Conservation (phyloP, 768 basidiomycete species). For the Phlegmacium glaucopus region DNA sequence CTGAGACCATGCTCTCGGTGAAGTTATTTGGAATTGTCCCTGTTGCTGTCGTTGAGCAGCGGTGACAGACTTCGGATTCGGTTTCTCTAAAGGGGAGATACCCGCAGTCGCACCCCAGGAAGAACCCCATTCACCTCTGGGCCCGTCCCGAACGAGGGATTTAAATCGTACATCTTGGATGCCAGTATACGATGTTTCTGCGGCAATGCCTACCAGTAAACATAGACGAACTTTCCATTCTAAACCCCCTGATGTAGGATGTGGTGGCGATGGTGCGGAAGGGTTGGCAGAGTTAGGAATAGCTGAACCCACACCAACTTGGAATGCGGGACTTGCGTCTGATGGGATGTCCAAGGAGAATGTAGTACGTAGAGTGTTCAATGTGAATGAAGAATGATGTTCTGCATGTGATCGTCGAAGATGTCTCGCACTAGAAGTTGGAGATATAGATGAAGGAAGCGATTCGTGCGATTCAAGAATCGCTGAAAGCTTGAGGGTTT, state of each 20-base stretch:
- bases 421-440: conserved; percentile 44
- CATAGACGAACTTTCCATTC: conserved; percentile 89
- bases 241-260: conserved; percentile 59
- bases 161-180: conserved; percentile 52
- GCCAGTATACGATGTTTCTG: conserved; percentile 39
- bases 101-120: conserved; percentile 55
- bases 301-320: conserved; percentile 48
- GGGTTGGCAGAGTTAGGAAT: conserved; percentile 8
- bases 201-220: conserved; percentile 75
- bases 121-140: conserved; percentile 68
- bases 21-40: conserved; percentile 11
- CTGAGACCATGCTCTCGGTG: conserved; percentile 35
- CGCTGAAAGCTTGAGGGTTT: conserved; percentile 65
- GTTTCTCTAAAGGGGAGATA: conserved; percentile 63
- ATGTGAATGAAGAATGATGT: conserved; percentile 73
- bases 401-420: conserved; percentile 82
- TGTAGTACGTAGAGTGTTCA: conserved; percentile 70
- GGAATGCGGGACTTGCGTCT: conserved; percentile 87
- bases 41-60: too few species aligned
- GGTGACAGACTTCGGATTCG: conserved; percentile 18
- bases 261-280: conserved; percentile 7
- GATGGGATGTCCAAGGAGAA: conserved; percentile 92
- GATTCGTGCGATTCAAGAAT: conserved; percentile 88
- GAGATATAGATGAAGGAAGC: conserved; percentile 59
- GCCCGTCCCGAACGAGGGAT: conserved; percentile 53